These are phyloP conservation scores for Rhexocercosporidium sp. DNA, from an alignment of 2,329 filamentous ascomycete genomes.

Conservation along the genomic window DNA sequence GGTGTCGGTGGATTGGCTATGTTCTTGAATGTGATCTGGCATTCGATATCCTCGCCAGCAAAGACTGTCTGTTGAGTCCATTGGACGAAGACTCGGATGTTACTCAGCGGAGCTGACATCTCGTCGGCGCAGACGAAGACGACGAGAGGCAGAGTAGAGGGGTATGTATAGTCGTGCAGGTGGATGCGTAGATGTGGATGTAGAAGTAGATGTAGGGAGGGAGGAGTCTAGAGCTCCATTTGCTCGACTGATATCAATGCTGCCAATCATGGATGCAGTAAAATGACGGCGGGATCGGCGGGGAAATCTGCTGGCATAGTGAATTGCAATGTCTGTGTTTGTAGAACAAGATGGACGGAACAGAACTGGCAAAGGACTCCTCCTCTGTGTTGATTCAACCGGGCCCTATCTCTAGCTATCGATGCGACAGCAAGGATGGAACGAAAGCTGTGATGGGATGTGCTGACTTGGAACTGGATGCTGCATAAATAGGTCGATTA, in stretches of 20 bases:
- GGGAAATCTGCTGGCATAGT: slow-evolving; percentile 34
- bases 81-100: slow-evolving; percentile 93
- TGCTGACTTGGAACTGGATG: too few relatives aligned
- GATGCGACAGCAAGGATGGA: too few relatives aligned
- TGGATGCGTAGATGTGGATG: not conserved
- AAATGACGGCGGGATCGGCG: slow-evolving; percentile 22
- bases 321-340: not conserved
- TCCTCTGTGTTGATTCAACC: too few relatives aligned
- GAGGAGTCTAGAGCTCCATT: slow-evolving; percentile 33
- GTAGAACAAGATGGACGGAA: too few relatives aligned
- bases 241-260: slow-evolving; percentile 39
- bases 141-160: slow-evolving; percentile 5
- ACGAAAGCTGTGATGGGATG: too few relatives aligned
- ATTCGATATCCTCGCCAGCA: slow-evolving; percentile 93
- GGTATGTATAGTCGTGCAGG: not conserved
- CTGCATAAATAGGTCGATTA: too few relatives aligned
- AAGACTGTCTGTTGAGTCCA: slow-evolving; percentile 96
- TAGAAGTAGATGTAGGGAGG: not conserved
- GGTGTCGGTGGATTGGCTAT: slow-evolving; percentile 47
- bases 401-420: too few relatives aligned
- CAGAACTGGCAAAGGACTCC: too few relatives aligned
- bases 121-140: slow-evolving; percentile 21
- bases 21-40: slow-evolving; percentile 96
- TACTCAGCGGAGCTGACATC: slow-evolving; percentile 58
- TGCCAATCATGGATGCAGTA: slow-evolving; percentile 42